These are phyloP conservation scores for Scheffersomyces lignicola DNA, from an alignment of 1,139 yeast species.

Conservation along the genomic window DNA sequence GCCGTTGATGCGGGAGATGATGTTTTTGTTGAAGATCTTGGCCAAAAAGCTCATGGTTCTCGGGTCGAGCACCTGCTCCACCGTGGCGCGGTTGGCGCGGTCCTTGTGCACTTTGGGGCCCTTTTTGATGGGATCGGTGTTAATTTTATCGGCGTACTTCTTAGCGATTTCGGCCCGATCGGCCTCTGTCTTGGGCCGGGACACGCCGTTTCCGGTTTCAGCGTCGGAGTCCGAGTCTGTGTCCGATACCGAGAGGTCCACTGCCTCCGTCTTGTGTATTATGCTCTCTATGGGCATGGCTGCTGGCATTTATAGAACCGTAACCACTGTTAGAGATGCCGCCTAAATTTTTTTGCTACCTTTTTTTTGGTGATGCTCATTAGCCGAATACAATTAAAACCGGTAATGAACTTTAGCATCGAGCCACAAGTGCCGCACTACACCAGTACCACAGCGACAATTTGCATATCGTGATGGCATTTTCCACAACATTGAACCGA, in stretches of 20 bases:
- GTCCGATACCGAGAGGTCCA: constrained; percentile 3
- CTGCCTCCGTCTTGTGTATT: not conserved
- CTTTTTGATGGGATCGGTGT: constrained; percentile 58
- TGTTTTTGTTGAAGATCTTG: constrained; percentile 79
- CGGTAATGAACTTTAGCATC: no score
- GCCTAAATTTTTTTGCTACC: no score
- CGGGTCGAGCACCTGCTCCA: constrained; percentile 95
- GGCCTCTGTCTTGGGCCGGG: constrained; percentile 18
- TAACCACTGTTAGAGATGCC: not conserved
- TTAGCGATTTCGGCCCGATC: constrained; percentile 63
- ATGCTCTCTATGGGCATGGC: constrained; percentile 2
- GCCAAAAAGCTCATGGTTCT: constrained; percentile 82
- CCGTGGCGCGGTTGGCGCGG: constrained; percentile 92
- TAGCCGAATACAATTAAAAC: no score
- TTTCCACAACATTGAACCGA: constrained; percentile 16
- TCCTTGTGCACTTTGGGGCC: constrained; percentile 67
- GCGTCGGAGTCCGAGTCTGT: constrained; percentile 15
- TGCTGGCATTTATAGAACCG: no score
- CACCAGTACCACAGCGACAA: no score
- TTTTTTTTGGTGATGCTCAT: constrained; percentile 7
- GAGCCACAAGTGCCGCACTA: not conserved
- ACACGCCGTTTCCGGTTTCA: constrained; percentile 4
- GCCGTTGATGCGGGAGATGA: constrained; percentile 84
- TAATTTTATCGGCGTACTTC: constrained; percentile 63
- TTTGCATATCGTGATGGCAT: constrained; percentile 9